These are phyloP conservation scores for Syncephalastrum racemosum DNA, from an alignment of 371 early-diverging fungal genomes.

Conservation along the genomic window DNA sequence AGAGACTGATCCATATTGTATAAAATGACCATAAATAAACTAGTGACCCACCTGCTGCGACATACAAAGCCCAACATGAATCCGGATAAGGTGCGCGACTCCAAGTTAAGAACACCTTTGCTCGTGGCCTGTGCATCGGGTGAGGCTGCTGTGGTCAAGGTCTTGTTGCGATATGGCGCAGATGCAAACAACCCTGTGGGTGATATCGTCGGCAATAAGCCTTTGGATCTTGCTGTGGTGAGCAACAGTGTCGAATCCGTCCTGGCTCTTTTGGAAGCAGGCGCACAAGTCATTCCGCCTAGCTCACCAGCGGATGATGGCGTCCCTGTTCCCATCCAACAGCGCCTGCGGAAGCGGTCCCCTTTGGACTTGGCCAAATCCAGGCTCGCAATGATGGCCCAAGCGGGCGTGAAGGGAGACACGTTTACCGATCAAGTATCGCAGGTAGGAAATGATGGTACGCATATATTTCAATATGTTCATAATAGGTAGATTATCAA, in stretches of 20 bases:
- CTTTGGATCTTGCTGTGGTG: constrained; percentile 46
- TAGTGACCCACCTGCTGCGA: constrained; percentile 33
- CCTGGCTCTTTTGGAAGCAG: constrained; percentile 37
- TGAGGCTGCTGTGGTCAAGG: constrained; percentile 34
- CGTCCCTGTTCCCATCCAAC: constrained; percentile 12
- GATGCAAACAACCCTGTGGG: constrained; percentile 49
- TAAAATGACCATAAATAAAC: background rate
- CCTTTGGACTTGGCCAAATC: constrained; percentile 31
- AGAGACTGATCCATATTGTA: constrained; percentile 2
- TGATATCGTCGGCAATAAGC: constrained; percentile 49
- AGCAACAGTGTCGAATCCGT: constrained; percentile 48
- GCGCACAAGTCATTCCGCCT: constrained; percentile 20
- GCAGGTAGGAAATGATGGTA: constrained; percentile 16
- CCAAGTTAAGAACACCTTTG: constrained; percentile 45
- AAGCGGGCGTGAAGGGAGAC: background rate
- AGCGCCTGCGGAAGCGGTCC: constrained; percentile 8
- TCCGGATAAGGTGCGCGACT: constrained; percentile 46
- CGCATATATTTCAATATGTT: background rate
- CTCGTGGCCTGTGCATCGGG: constrained; percentile 51
- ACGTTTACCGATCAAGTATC: too few species aligned
- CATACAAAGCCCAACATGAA: constrained; percentile 26
- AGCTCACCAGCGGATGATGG: constrained; percentile 11
- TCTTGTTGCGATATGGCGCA: constrained; percentile 36
- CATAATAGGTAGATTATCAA: constrained; percentile 30
- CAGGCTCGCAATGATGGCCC: constrained; percentile 35